Conservation (phyloP, 495 filamentous ascomycete genomes). For the Penicillium odoratum region DNA sequence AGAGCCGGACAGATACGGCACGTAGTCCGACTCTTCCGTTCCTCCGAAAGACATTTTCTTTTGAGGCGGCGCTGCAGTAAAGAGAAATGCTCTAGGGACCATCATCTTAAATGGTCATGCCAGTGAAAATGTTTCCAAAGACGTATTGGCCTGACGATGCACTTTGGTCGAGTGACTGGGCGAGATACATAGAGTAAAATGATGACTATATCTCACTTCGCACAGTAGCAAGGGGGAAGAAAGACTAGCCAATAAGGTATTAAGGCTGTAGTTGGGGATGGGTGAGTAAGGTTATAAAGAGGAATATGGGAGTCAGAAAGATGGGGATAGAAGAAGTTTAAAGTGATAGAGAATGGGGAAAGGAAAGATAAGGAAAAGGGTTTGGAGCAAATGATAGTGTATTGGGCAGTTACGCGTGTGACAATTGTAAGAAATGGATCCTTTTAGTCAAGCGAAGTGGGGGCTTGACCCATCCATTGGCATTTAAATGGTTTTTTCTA, state of each 20-base stretch:
- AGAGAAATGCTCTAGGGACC: slow-evolving; percentile 48
- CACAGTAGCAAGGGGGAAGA: slow-evolving; percentile 12
- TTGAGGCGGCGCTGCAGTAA: slow-evolving; percentile 32
- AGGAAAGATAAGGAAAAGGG: slow-evolving; percentile 20
- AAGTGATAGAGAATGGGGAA: slow-evolving; percentile 1
- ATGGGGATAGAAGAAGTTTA: not conserved
- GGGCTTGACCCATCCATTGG: not conserved
- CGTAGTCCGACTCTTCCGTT: slow-evolving; percentile 13
- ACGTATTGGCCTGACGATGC: slow-evolving; percentile 43
- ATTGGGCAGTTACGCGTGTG: slow-evolving; percentile 35
- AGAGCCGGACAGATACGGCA: slow-evolving; percentile 16
- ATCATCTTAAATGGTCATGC: slow-evolving; percentile 40
- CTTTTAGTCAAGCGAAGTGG: slow-evolving; percentile 2
- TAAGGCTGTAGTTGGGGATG: not conserved
- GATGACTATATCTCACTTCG: slow-evolving; percentile 18
- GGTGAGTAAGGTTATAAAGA: not conserved
- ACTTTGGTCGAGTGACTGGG: slow-evolving; percentile 48
- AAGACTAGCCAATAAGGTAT: slow-evolving; percentile 8
- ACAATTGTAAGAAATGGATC: slow-evolving; percentile 18
- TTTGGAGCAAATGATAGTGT: slow-evolving; percentile 23
- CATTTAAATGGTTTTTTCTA: not conserved
- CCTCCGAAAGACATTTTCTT: slow-evolving; percentile 23
- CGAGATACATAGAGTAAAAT: slow-evolving; percentile 45
- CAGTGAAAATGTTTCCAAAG: slow-evolving; percentile 7
- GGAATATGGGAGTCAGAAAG: not conserved